Percentiles rank a stretch among this genome's conserved stretches.
Evolutionary conservation across 495 filamentous ascomycete species (phyloP).

Genomic region (Friedmanniomyces simplex): DNA sequence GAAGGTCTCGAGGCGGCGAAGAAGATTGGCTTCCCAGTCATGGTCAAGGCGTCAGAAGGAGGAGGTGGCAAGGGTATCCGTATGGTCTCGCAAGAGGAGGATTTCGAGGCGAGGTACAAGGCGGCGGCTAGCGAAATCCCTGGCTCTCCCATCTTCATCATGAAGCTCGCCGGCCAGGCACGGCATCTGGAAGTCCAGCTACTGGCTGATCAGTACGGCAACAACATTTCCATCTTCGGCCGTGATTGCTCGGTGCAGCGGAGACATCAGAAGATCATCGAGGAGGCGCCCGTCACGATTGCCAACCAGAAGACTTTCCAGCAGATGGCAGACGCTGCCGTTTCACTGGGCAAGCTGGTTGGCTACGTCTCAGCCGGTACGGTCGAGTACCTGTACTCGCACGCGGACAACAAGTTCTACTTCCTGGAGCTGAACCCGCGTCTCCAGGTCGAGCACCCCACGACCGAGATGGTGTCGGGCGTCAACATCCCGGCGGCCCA

Average conservation of each 20-base stretch:
- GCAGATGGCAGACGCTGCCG: slow-evolving; percentile 93
- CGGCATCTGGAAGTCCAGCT: slow-evolving; percentile 96
- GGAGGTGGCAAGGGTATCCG: slow-evolving; percentile 99
- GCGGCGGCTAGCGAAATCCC: slow-evolving; percentile 95
- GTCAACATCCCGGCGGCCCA: slow-evolving; percentile 96
- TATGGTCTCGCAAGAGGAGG: slow-evolving; percentile 79
- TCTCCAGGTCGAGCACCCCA: slow-evolving; percentile 98
- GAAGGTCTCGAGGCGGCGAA: slow-evolving; percentile 80
- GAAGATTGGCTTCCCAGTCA: slow-evolving; percentile 94
- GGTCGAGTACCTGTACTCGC: slow-evolving; percentile 98
- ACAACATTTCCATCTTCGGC: slow-evolving; percentile 97
- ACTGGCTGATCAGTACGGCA: slow-evolving; percentile 96
- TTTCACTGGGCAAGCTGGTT: slow-evolving; percentile 83
- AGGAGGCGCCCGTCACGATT: slow-evolving; percentile 95
- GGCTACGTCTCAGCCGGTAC: slow-evolving; percentile 98
- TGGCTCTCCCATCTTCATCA: slow-evolving; percentile 99
- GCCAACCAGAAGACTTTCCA: slow-evolving; percentile 81
- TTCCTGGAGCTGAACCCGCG: slow-evolving; percentile 97
- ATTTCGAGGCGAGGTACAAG: slow-evolving; percentile 77
- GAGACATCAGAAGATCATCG: slow-evolving; percentile 99
- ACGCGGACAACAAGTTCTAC: slow-evolving; percentile 98
- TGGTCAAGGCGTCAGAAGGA: slow-evolving; percentile 99
- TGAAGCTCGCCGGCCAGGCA: slow-evolving; percentile 97
- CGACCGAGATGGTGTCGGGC: slow-evolving; percentile 97
- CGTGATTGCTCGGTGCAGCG: slow-evolving; percentile 98